phyloP scores from a whole-genome alignment of 305 asterid genomes.

The Solanum chacoense region DNA sequence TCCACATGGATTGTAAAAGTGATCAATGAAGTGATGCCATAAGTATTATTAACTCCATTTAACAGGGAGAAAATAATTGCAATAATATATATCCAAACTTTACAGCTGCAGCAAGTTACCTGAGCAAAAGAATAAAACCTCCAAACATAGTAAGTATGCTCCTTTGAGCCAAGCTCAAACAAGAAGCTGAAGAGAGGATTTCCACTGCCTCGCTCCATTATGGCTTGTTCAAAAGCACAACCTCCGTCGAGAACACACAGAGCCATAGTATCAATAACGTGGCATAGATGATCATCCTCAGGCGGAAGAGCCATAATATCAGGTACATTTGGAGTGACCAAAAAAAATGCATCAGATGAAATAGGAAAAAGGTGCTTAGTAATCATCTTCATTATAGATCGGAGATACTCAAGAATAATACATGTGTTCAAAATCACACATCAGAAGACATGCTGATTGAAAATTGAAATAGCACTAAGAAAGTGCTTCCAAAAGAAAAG shows the following conservation, averaged over 20 bases:
- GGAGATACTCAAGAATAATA: not conserved
- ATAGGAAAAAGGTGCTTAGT: not conserved
- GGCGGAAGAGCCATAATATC: constrained; percentile 71
- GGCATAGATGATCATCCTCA: constrained; percentile 70
- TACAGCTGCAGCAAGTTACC: constrained; percentile 24
- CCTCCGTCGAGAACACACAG: constrained; percentile 93
- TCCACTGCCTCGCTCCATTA: constrained; percentile 94
- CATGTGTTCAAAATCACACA: not conserved
- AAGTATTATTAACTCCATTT: not conserved
- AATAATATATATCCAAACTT: not conserved
- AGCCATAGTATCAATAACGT: constrained; percentile 88
- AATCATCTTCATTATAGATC: not conserved
- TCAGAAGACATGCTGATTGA: not conserved
- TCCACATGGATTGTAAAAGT: not conserved
- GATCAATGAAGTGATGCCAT: not conserved
- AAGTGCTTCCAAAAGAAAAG: not conserved
- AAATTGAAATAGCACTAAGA: not conserved
- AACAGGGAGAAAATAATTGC: not conserved
- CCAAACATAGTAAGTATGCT: constrained; percentile 94
- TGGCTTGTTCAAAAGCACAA: constrained; percentile 96
- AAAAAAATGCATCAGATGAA: not conserved
- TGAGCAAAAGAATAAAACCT: constrained; percentile 96
- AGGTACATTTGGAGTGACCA: constrained; percentile 74
- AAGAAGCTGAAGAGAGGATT: constrained; percentile 65
- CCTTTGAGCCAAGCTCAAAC: constrained; percentile 93